Evolutionary conservation across 345 rosid genomes (phyloP), one percentile per base, ranked within the genome.

Genomic region (Hibiscus syriacus): DNA sequence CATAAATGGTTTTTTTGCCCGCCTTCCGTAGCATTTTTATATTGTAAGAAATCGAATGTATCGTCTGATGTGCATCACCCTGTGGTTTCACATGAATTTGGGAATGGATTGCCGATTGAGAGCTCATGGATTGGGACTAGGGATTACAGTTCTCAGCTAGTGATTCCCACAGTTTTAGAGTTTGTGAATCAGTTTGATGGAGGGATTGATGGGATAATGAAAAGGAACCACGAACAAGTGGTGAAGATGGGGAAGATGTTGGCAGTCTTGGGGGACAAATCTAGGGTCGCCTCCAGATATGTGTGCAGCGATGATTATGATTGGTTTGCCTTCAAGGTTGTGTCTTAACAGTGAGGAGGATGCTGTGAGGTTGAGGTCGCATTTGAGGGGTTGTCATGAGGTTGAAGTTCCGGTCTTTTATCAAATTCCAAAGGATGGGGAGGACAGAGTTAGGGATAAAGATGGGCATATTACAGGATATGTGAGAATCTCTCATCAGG

Each of bases 1-100:
- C 84, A 89, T 39, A 89, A 89, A 41, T 89, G 96, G 92, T 86
- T 89, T 50, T 89, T 89, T 70, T 89, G 92, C 67, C 92, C 92
- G 0, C 92, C 92, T 0, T 83, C 96, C 2, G 80, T 85, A 5
- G 92, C 96, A 6, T 80, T 89, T 78, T 77, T 89, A 65, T 82
- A 85, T 41, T 83, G 87, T 52, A 80, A 72, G 62, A 89, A 76
- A 38, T 66, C 73, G 0, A 6, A 22, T 56, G 68, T 46, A 4
- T 72, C 67, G 0, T 70, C 65, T 53, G 87, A 82, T 75, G 63
- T 85, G 53, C 92, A 89, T 62, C 96, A 89, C 68, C 96, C 90
- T 53, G 90, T 89, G 55, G 96, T 89, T 69, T 85, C 92, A 2
- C 87, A 85, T 36, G 92, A 86, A 68, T 83, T 79, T 71, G 92